Percentiles rank a stretch among this genome's conserved stretches.
Conservation (phyloP, 148 eudicot species). For the Rhododendron henanense region DNA sequence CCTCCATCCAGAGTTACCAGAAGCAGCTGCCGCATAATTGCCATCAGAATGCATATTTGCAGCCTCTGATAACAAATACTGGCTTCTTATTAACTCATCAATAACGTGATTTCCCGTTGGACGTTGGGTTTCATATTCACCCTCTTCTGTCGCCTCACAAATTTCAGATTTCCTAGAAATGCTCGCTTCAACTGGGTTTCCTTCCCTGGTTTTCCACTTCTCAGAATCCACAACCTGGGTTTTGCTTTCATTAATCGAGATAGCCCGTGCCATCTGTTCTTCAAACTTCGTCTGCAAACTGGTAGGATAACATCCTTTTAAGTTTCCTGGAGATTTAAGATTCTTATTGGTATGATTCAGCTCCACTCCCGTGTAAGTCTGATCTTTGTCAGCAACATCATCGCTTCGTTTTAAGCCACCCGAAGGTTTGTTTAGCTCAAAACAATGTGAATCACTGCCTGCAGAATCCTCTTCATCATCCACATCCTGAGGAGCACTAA, state of each 20-base stretch:
- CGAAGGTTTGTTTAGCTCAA: constrained; percentile 47
- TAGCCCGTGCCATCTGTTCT: constrained; percentile 39
- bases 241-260: constrained; percentile 6
- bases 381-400: constrained; percentile 11
- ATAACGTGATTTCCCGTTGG: constrained; percentile 27
- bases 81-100: constrained; percentile 56
- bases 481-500: constrained; percentile 49
- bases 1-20: constrained; percentile 33
- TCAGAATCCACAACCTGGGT: constrained; percentile 19
- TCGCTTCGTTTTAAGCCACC: constrained; percentile 15
- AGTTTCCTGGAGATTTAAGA: constrained; percentile 24
- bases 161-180: constrained; percentile 44
- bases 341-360: constrained; percentile 19
- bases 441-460: constrained; percentile 51
- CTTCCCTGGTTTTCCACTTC: constrained; percentile 15
- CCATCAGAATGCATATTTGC: constrained; percentile 34
- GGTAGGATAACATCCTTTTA: constrained; percentile 33
- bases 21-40: constrained; percentile 23
- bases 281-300: constrained; percentile 49
- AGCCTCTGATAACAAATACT: constrained; percentile 46
- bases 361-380: constrained; percentile 8
- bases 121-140: constrained; percentile 11
- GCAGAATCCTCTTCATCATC: constrained; percentile 55
- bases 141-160: constrained; percentile 36
- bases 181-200: constrained; percentile 34